Conservation (phyloP, 192 early-diverging fungal genomes). For the Entrophospora sp. region DNA sequence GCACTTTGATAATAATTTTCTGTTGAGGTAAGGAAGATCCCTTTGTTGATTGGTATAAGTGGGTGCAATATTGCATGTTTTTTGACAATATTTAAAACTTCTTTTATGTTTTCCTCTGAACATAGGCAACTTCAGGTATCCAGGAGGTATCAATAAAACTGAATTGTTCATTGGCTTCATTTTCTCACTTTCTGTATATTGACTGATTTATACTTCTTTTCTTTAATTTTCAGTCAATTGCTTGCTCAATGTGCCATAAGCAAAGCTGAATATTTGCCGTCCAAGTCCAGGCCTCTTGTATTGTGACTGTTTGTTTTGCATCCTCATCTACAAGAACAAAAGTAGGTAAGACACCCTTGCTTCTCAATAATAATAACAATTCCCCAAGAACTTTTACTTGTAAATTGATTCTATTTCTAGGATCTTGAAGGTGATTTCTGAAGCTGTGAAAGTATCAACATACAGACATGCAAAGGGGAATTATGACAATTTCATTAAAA, state of each 20-base stretch:
- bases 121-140: neutral
- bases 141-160: slow-evolving; percentile 1
- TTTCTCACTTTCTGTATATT: neutral
- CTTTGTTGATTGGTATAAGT: too few relatives aligned
- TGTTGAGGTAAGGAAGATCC: too few relatives aligned
- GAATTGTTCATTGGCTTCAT: neutral
- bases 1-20: too few relatives aligned
- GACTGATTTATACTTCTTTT: neutral
- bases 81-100: slow-evolving; percentile 7
- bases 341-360: neutral
- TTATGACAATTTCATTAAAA: neutral
- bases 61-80: neutral
- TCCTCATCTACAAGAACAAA: slow-evolving; percentile 10
- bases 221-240: neutral
- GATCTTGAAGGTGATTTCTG: neutral
- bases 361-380: neutral
- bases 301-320: neutral
- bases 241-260: neutral
- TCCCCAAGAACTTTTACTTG: neutral
- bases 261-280: neutral
- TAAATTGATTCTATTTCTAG: neutral
- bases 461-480: neutral
- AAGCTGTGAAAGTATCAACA: neutral
- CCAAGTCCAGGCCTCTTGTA: slow-evolving; percentile 7
- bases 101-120: neutral